phyloP scores from a whole-genome alignment of 2,329 filamentous ascomycete genomes.

The Rhynchosporium agropyri region DNA sequence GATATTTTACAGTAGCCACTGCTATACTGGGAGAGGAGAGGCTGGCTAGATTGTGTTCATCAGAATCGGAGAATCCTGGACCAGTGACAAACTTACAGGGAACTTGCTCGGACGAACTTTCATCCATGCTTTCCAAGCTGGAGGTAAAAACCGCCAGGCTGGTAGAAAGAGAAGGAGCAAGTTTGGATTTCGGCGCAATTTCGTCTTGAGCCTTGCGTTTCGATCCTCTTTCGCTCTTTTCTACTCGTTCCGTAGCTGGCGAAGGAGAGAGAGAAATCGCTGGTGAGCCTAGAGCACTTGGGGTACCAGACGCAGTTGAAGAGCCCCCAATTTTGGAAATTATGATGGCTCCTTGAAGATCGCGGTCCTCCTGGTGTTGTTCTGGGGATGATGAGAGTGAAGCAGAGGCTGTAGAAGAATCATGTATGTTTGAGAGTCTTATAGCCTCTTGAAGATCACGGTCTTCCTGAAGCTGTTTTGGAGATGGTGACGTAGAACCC shows the following conservation, averaged over 20 bases:
- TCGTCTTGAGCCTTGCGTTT: constrained; percentile 26
- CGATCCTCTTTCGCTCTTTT: constrained; percentile 12
- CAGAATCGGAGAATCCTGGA: not conserved
- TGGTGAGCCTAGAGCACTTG: not conserved
- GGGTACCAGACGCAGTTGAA: not conserved
- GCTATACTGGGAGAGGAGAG: constrained; percentile 4
- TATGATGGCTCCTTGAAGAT: constrained; percentile 10
- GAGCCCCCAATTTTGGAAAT: constrained; percentile 2
- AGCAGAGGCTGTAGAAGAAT: constrained; percentile 1
- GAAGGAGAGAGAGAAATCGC: not conserved
- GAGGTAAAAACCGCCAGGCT: not conserved
- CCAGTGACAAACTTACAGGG: not conserved
- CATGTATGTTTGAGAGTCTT: constrained; percentile 8
- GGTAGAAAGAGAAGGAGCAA: not conserved
- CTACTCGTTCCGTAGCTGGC: constrained; percentile 12
- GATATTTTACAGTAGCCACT: constrained; percentile 20
- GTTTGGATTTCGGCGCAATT: constrained; percentile 7
- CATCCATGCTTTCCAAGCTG: not conserved
- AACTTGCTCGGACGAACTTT: not conserved
- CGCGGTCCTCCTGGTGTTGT: constrained; percentile 13
- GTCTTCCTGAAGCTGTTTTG: constrained; percentile 19
- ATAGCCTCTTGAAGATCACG: constrained; percentile 16
- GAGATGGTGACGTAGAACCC: not conserved
- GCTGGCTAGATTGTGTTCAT: not conserved
- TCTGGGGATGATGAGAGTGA: not conserved